Evolutionary conservation across 2,329 filamentous ascomycete genomes (phyloP), one percentile per base, ranked within the genome.

Genomic region (Paecilomyces fulvus): DNA sequence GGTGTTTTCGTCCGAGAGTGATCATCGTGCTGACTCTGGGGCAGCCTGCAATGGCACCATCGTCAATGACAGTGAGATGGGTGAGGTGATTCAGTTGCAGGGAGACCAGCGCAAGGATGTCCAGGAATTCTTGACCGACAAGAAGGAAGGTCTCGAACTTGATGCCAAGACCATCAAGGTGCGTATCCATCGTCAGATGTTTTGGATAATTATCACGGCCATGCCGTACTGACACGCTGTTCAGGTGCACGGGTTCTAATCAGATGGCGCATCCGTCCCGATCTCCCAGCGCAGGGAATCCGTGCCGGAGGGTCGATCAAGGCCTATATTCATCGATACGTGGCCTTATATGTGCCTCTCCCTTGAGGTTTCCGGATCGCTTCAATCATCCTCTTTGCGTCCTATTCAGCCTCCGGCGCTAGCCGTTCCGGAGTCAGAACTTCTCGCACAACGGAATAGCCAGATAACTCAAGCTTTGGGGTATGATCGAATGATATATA

Each of bases 21-120:
- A 49, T 17, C 10, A 28, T 49, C n/a, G 20, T 49, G 56, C 65
- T 71, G 58, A 71, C 60, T 14, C 53, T 11, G 11, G 17, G 43
- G 6, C 61, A 90, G 92, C 94, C 78, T 97, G 92, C 90, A 97
- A 99, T 96, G 94, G 94, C 84, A 97, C 92, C 80, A 95, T 97
- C 77, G 92, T 97, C 78, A 85, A 85, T 74, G 92, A 97, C 79
- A 84, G 83, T 68, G 91, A 95, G 79, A 96, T 96, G 90, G 92
- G 92, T 75, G 92, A 97, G 83, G 92, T 97, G 83, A 96, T 99
- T 74, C 94, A 99, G 83, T 88, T 99, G 73, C 94, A 99, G 79
- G 94, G 94, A 71, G 94, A 99, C 77, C 94, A 99, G 83, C 92
- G 94, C 79, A 95, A 95, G 80, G 91, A 96, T 85, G 89, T 96